These are phyloP conservation scores for Cyathus striatus DNA, from an alignment of 768 basidiomycete species.

Conservation along the genomic window DNA sequence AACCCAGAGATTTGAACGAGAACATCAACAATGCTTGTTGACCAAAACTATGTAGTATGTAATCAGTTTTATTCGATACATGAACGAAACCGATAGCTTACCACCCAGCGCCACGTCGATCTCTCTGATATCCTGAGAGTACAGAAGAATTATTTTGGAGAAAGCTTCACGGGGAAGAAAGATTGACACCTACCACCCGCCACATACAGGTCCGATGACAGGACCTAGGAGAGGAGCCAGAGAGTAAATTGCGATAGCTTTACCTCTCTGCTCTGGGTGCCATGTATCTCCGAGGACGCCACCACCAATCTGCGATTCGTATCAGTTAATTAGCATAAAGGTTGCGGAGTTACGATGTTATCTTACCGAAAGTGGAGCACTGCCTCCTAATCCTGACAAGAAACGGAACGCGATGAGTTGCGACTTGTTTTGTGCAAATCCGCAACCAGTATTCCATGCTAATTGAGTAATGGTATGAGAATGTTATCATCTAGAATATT, in stretches of 20 bases:
- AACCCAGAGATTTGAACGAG: constrained; percentile 51
- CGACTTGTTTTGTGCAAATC: constrained; percentile 52
- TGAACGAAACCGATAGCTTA: constrained; percentile 27
- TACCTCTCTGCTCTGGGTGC: constrained; percentile 55
- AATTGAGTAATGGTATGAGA: constrained; percentile 1
- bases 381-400: constrained; percentile 66
- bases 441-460: constrained; percentile 62
- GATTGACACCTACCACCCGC: constrained; percentile 40
- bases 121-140: constrained; percentile 44
- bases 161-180: not conserved
- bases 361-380: constrained; percentile 60
- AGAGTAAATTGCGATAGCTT: constrained; percentile 59
- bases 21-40: constrained; percentile 54
- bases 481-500: not conserved
- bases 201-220: constrained; percentile 57
- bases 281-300: constrained; percentile 64
- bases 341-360: constrained; percentile 34
- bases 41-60: constrained; percentile 47
- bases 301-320: constrained; percentile 43
- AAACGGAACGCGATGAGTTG: constrained; percentile 68
- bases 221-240: constrained; percentile 65
- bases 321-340: constrained; percentile 21
- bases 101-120: constrained; percentile 72
- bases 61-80: not conserved
- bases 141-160: constrained; percentile 5